Percentiles rank a stretch among this genome's conserved stretches.
Conservation (phyloP, 495 filamentous ascomycete species). For the Sabuloglossum arenarium region DNA sequence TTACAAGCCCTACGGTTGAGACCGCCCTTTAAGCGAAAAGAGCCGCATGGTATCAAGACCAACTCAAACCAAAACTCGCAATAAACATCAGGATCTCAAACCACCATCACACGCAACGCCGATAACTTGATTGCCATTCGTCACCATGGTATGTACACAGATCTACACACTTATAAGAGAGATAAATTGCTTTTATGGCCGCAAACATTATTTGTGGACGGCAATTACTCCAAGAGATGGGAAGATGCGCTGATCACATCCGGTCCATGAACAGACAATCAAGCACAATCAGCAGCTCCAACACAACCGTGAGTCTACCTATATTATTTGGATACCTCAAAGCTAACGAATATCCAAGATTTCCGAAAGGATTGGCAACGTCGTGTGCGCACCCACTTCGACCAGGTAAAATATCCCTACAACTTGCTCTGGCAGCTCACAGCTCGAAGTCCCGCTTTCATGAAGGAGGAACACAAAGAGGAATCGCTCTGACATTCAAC, state of each 20-base stretch:
- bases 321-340: conserved; percentile 8
- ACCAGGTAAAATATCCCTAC: conserved; percentile 59
- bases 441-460: conserved; percentile 5
- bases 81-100: background rate
- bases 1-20: background rate
- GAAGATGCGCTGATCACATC: background rate
- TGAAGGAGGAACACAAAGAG: conserved; percentile 10
- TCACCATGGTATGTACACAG: background rate
- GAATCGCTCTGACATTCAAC: conserved; percentile 4
- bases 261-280: conserved; percentile 45
- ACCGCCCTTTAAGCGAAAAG: background rate
- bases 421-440: background rate
- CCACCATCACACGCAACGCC: background rate
- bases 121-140: conserved; percentile 1
- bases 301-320: conserved; percentile 62
- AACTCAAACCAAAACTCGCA: background rate
- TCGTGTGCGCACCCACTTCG: conserved; percentile 94
- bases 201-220: background rate
- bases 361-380: conserved; percentile 99
- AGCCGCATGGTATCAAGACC: background rate
- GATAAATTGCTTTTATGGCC: background rate
- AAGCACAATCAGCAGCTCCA: conserved; percentile 99
- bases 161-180: background rate
- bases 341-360: conserved; percentile 28
- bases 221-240: background rate